These are phyloP conservation scores for Myotisia sp. DNA, from an alignment of 2,329 filamentous ascomycete genomes.

Conservation along the genomic window DNA sequence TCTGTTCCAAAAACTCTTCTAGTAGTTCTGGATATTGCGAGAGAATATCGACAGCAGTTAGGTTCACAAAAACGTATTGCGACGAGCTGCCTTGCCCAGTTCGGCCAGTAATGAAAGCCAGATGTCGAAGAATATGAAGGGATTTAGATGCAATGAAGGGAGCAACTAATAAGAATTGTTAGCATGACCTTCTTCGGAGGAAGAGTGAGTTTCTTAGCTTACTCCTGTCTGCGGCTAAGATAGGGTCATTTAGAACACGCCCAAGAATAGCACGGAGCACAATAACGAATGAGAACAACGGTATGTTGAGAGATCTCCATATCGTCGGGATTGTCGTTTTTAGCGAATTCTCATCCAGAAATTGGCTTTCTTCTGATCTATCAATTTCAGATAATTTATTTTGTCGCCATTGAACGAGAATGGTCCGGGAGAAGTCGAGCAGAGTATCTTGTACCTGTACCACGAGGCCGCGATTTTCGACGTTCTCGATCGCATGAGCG, in stretches of 20 bases:
- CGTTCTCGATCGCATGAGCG: slow-evolving; percentile 47
- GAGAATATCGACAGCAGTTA: slow-evolving; percentile 69
- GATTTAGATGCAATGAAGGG: slow-evolving; percentile 55
- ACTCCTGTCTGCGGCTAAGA: slow-evolving; percentile 41
- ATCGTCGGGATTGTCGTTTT: slow-evolving; percentile 54
- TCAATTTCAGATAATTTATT: slow-evolving; percentile 63
- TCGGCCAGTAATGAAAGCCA: slow-evolving; percentile 69
- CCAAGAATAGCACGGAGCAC: slow-evolving; percentile 60
- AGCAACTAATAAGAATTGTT: slow-evolving; percentile 31
- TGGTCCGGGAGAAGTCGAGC: slow-evolving; percentile 48
- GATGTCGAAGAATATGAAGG: slow-evolving; percentile 57
- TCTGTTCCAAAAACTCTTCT: slow-evolving; percentile 52
- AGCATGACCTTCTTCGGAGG: slow-evolving; percentile 10
- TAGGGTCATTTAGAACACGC: slow-evolving; percentile 44
- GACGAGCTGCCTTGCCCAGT: slow-evolving; percentile 62
- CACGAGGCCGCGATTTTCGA: slow-evolving; percentile 32
- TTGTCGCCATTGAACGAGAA: slow-evolving; percentile 59
- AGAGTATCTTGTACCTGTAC: slow-evolving; percentile 44
- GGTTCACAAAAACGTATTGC: slow-evolving; percentile 69
- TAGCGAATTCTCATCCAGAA: slow-evolving; percentile 51
- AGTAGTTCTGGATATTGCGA: slow-evolving; percentile 53
- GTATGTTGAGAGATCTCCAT: slow-evolving; percentile 61
- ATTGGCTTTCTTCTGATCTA: slow-evolving; percentile 47
- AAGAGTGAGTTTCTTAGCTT: slow-evolving; percentile 14
- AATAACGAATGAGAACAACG: slow-evolving; percentile 61